These are phyloP conservation scores for Eudorina sp. DNA, from an alignment of 139 green algal genomes.

Conservation along the genomic window DNA sequence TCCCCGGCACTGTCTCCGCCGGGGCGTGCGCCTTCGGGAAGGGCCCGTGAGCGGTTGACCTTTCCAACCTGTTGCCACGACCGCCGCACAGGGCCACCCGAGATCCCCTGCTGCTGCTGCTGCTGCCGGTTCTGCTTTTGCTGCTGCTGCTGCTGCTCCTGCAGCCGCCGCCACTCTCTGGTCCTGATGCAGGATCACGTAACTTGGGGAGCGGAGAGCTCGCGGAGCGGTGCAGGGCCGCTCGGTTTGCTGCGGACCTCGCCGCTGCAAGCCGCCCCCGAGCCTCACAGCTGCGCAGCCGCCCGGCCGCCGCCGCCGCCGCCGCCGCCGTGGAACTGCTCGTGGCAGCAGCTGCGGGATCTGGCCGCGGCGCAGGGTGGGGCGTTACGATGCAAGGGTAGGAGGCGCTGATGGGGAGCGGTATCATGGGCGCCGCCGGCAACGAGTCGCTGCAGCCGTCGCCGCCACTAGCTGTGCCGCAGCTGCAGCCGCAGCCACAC, in stretches of 20 bases:
- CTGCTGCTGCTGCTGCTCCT: not conserved
- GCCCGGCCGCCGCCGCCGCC: too few species aligned
- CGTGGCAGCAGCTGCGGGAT: not conserved
- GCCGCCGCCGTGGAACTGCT: too few species aligned
- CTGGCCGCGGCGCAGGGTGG: not conserved
- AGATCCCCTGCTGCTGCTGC: too few species aligned
- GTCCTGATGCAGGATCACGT: not conserved
- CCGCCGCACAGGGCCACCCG: too few species aligned
- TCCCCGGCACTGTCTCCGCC: too few species aligned
- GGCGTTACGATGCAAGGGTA: constrained; percentile 42
- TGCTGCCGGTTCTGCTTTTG: not conserved
- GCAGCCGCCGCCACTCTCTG: not conserved
- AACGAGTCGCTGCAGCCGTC: not conserved
- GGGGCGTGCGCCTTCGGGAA: too few species aligned
- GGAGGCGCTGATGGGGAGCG: constrained; percentile 28
- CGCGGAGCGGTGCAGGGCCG: not conserved
- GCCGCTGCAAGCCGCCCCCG: too few species aligned
- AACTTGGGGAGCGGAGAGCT: not conserved
- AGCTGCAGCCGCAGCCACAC: not conserved
- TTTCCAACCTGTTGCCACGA: too few species aligned
- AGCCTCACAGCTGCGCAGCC: too few species aligned
- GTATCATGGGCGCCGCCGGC: not conserved
- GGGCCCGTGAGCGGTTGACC: too few species aligned
- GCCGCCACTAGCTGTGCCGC: not conserved
- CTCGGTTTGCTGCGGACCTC: too few species aligned